Evolutionary conservation across 1,284 basidiomycete species (phyloP), one percentile per base, ranked within the genome.

Genomic region (Austroboletus novae-zelandiae): DNA sequence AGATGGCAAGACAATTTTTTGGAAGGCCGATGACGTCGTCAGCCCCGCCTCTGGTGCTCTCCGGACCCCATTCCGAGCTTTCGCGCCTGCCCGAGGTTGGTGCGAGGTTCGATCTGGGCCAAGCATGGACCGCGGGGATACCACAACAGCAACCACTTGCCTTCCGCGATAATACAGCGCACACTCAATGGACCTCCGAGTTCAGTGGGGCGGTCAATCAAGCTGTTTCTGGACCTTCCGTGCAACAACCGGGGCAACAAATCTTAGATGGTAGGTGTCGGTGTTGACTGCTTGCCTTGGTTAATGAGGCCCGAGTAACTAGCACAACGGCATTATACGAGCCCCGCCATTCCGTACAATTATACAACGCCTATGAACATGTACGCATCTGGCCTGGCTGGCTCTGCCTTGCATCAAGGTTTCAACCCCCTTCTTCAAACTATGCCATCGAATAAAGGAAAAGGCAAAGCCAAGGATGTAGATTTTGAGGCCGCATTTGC

Each of bases 401-500:
- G 67, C 43, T 66, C 69, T 61, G 64, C 72, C 41, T 66, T 67
- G 56, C 61, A 64, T 41, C 68, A 69, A 47, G 54, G 46, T 34
- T 58, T 61, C 50, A 63, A 61, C 41, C 51, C 60, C 35, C 32
- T 49, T 20, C 47, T 49, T 48, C 52, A 52, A 9, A 18, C 50
- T 17, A 32, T 47, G 34, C 45, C 69, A 31, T 56, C 66, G 52
- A 67, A 69, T 48, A 83, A 79, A 68, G 88, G 81, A 48, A 91
- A 87, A 69, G 87, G 83, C 17, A 91, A 86, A 65, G 79, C 75
- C 53, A 81, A 76, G 57, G 87, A 87, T 57, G 84, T 78, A 7
- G 89, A 90, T 67, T 92, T 89, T 60, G 88, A 89, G 58, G 81
- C 81, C 27, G 89, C 87, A 2, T 88, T 91, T 67, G 82, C 80